Base-by-base conservation (phyloP, 2,329 filamentous ascomycete species). In the Alternaria alternata region DNA sequence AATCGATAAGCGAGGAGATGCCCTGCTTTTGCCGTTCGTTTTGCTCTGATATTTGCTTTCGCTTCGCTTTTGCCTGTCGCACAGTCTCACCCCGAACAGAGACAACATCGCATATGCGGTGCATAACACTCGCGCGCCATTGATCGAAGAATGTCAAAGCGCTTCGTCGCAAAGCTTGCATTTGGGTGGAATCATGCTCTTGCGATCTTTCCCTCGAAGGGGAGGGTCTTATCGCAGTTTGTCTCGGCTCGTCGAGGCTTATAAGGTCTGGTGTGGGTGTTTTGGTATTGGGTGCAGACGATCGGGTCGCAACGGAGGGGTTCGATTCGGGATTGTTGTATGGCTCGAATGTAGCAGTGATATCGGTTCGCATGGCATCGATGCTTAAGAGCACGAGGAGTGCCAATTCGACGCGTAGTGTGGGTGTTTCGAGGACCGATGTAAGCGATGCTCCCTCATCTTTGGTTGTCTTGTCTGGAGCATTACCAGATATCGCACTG, bases 71-170 rank as follows among this genome's bases (percentile, higher is more conserved):
- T 12, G 72, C 67, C 4, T 72, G 63, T 4, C 70, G 61, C 7
- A 76, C 71, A 2, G 70, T 70, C 16, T 75, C 73, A 1, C 69
- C 68, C 20, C 69, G 53, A 9, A 75, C 70, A 24, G 66, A 67
- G 30, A 84, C 73, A 44, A 93, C 87, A 64, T 95, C 89, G 28
- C 88, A 87, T 30, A 96, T 81, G 16, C 93, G 87, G 62, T 87
- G 85, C 56, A 91, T 81, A 7, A 96, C 86, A 8, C 83, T 82
- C 4, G 87, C 83, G 67, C 91, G 87, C 94, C 94, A 98, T 68
- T 92, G 90, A 59, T 90, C 88, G 74, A 94, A 96, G 75, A 89
- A 88, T 2, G 85, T 81, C 3, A 95, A 75, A 0, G 88, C 84
- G 57, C 90, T 88, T 64, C 86, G 87, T 78, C 88, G 92, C 70